Percentiles rank a stretch among this genome's conserved stretches.
phyloP scores from a whole-genome alignment of 2,329 filamentous ascomycete species.

The Fusarium euwallaceae region DNA sequence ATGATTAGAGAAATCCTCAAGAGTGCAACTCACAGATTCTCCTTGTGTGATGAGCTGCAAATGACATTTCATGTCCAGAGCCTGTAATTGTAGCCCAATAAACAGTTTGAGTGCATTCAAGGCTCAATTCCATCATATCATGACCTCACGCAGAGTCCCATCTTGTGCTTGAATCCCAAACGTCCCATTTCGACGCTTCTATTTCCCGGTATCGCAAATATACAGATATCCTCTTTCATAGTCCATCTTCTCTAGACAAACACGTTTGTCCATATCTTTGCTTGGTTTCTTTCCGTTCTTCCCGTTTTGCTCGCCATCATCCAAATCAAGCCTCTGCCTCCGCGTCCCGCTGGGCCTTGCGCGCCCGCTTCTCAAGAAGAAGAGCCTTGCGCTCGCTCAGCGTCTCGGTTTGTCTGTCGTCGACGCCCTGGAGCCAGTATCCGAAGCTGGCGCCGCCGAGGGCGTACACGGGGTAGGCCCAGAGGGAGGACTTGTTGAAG shows the following conservation, averaged over 20 bases:
- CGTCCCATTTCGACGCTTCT: constrained; percentile 46
- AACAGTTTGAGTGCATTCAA: background rate
- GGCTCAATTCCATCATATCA: constrained; percentile 5
- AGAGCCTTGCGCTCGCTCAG: constrained; percentile 82
- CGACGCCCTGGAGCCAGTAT: constrained; percentile 95
- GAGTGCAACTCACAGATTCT: constrained; percentile 18
- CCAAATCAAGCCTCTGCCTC: constrained; percentile 45
- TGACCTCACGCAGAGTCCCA: constrained; percentile 21
- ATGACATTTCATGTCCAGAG: background rate
- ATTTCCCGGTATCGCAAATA: constrained; percentile 43
- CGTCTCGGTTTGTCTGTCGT: constrained; percentile 82
- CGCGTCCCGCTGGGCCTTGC: constrained; percentile 63
- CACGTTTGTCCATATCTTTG: constrained; percentile 16
- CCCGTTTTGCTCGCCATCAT: constrained; percentile 4
- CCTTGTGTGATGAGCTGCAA: background rate
- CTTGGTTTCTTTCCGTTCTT: constrained; percentile 2
- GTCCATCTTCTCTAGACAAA: background rate
- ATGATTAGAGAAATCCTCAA: constrained; percentile 20
- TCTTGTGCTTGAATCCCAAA: constrained; percentile 38
- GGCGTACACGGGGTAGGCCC: constrained; percentile 93
- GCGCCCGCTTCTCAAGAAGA: constrained; percentile 89
- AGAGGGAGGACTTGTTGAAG: constrained; percentile 85
- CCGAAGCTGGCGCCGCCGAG: constrained; percentile 90
- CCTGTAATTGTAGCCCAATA: background rate
- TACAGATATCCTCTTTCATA: constrained; percentile 36